Evolutionary conservation across 495 filamentous ascomycete species (phyloP), one percentile per base, ranked within the genome.

Genomic region (Articulospora tetracladia): DNA sequence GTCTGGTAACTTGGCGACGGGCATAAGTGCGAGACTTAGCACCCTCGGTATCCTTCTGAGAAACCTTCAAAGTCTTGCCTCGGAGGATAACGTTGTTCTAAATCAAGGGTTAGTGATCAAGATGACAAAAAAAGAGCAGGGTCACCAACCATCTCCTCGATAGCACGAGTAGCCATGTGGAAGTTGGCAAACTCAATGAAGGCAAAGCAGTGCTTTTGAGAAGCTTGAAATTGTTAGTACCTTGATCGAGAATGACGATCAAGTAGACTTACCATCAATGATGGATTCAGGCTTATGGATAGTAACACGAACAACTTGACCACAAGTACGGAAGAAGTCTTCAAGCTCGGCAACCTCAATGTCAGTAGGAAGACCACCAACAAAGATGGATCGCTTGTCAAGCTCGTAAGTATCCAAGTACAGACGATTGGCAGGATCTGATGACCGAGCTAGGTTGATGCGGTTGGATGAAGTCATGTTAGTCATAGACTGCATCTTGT

Each of bases 311-410:
- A 60, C 27, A 34, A 84, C 72, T 0, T 64, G 53, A 41, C 82
- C 83, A 49, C 74, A 73, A 3, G 61, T 52, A 3, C 58, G 27
- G 51, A 79, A 79, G 20, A 77, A 28, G 0, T 73, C 60, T 12
- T 63, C 36, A 15, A 86, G 54, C 13, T 74, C 61, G 2, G 70
- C 61, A 41, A 79, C 68, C 3, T 69, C 68, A 24, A 69, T 62
- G 24, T 73, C 68, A 3, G 58, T 12, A 8, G 82, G 77, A 22
- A 86, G 61, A 39, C 74, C 73, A 11, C 79, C 79, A 36, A 85
- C 72, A 47, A 77, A 85, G 63, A 85, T 65, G 0, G 81, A 80
- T 41, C 77, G 74, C 6, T 72, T 67, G 59, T 85, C 79, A 41
- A 72, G 32, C 28, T 77, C 78, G 39, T 81, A 78, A 24, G 68